Evolutionary conservation across 139 green algal genomes (phyloP).

Genomic region (Pseudopediastrum boryanum): DNA sequence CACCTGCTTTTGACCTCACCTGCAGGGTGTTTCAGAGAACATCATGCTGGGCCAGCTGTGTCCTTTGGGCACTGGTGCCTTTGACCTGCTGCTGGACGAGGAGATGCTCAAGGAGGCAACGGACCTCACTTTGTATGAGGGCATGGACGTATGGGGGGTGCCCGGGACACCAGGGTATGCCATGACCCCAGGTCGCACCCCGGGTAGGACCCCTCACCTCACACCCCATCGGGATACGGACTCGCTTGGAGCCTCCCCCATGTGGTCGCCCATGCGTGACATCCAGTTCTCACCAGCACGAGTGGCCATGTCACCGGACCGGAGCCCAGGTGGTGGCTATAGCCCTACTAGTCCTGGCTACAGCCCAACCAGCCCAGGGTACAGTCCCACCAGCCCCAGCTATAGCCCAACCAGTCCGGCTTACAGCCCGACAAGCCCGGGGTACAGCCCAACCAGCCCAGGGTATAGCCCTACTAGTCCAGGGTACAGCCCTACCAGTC

Average conservation of each 20-base stretch:
- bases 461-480: slow-evolving; percentile 57
- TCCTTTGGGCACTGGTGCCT: slow-evolving; percentile 90
- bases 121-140: slow-evolving; percentile 70
- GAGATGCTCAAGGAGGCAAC: slow-evolving; percentile 84
- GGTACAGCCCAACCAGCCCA: slow-evolving; percentile 69
- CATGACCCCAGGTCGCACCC: slow-evolving; percentile 51
- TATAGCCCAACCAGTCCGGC: slow-evolving; percentile 73
- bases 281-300: slow-evolving; percentile 35
- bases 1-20: too few relatives aligned
- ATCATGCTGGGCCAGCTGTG: slow-evolving; percentile 96
- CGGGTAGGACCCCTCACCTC: slow-evolving; percentile 53
- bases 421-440: slow-evolving; percentile 58
- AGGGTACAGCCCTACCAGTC: slow-evolving; percentile 75
- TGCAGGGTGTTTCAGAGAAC: slow-evolving; percentile 90
- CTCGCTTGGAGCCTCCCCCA: slow-evolving; percentile 64
- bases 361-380: slow-evolving; percentile 68
- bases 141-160: slow-evolving; percentile 11
- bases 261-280: slow-evolving; percentile 27
- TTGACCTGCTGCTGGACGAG: slow-evolving; percentile 95
- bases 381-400: slow-evolving; percentile 70
- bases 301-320: slow-evolving; percentile 11
- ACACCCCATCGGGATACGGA: slow-evolving; percentile 35
- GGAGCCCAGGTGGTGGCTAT: slow-evolving; percentile 42
- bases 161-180: neutral
- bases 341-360: slow-evolving; percentile 60